Evolutionary conservation across 768 basidiomycete species (phyloP).

Genomic region (Chalciporus piperatus): DNA sequence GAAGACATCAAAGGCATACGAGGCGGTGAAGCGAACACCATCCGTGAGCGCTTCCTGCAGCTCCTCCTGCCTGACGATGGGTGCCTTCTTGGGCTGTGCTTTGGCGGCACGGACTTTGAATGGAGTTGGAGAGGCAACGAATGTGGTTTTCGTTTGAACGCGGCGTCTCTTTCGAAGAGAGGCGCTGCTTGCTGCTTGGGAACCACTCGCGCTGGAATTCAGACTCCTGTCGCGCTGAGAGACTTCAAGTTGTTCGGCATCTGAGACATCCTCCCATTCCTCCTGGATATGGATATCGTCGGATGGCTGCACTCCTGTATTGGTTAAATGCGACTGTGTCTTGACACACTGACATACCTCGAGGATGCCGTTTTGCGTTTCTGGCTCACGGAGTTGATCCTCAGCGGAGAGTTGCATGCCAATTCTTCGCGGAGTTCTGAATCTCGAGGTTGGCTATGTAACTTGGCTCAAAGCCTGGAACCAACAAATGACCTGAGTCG

Average conservation of each 20-base stretch:
- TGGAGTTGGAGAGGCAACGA: conserved; percentile 17
- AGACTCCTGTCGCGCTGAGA: conserved; percentile 7
- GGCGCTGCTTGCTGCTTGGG: conserved; percentile 14
- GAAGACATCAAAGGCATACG: conserved; percentile 50
- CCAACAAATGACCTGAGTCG: not conserved
- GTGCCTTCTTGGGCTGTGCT: conserved; percentile 30
- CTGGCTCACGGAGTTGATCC: not conserved
- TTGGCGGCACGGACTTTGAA: conserved; percentile 16
- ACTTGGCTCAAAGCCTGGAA: not conserved
- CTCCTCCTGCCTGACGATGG: conserved; percentile 26
- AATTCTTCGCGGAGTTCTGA: not conserved
- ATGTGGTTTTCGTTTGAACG: conserved; percentile 18
- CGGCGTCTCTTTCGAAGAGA: conserved; percentile 31
- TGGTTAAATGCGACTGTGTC: not conserved
- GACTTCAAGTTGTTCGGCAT: conserved; percentile 5
- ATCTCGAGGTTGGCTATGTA: not conserved
- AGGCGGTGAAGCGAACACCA: conserved; percentile 26
- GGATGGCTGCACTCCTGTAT: conserved; percentile 1
- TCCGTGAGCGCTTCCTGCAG: conserved; percentile 20
- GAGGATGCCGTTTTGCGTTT: not conserved
- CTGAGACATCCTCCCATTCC: conserved; percentile 38
- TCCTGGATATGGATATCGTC: conserved; percentile 9
- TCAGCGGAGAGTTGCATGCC: conserved; percentile 17
- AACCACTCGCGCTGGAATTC: conserved; percentile 4
- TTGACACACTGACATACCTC: conserved; percentile 8